Evolutionary conservation across 2,329 filamentous ascomycete species (phyloP), one percentile per base, ranked within the genome.

Genomic region (Curvularia eragrostidis): DNA sequence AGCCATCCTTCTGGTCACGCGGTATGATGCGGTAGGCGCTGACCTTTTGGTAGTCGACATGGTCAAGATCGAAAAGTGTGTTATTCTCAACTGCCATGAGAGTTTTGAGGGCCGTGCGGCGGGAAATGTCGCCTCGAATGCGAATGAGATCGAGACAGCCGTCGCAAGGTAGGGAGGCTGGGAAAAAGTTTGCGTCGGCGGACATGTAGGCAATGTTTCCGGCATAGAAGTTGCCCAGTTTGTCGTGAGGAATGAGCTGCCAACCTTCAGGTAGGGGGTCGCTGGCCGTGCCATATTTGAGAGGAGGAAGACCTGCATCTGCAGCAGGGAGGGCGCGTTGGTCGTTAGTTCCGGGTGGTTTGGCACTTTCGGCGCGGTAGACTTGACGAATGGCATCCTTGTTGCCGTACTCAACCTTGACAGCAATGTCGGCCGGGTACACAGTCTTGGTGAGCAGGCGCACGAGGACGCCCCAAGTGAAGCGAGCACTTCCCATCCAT

Each of bases 151-250:
- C 95, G 79, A 97, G 87, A 61, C 89, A 84, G 10, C 94, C 95
- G 71, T 99, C 95, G 43, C 87, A 87, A 13, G 93, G 90, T 8
- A 94, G 83, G 0, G 94, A 85, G 1, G 91, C 89, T 24, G 91
- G 83, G 82, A 96, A 99, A 80, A 98, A 96, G 70, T 93, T 92
- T 57, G 89, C 84, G 63, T 94, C 89, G 12, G 91, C 84, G 0
- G 93, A 89, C 91, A 99, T 94, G 77, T 90, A 96, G 23, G 90
- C 87, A 89, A 98, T 96, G 75, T 97, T 99, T 61, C 95, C 95
- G 30, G 89, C 91, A 78, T 96, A 98, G 75, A 99, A 96, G 70
- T 91, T 97, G 46, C 93, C 93, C 54, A 99, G 81, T 28, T 89
- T 91, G 61, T 95, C 87, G 62, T 90, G 85, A 0, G 90, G 86